These are phyloP conservation scores for Gossypium mustelinum DNA, from an alignment of 345 rosid species.

Conservation along the genomic window DNA sequence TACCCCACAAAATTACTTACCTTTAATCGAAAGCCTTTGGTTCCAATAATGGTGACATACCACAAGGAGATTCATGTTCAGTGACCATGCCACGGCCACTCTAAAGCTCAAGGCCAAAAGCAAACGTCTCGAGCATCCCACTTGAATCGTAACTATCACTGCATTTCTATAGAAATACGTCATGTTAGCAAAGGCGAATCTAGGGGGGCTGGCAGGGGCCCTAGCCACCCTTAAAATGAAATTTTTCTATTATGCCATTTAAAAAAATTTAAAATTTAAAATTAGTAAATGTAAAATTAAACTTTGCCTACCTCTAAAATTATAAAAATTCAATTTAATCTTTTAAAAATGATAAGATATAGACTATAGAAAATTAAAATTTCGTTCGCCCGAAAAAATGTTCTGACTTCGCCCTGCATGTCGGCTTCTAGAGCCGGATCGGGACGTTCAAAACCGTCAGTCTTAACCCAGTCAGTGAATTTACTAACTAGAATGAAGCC, in stretches of 20 bases:
- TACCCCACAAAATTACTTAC: neutral
- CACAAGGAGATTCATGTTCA: neutral
- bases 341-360: too few species aligned
- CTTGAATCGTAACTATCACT: neutral
- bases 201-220: too few species aligned
- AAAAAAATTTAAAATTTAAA: too few species aligned
- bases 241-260: fast-evolving
- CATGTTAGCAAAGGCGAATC: neutral
- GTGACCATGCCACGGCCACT: neutral
- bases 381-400: too few species aligned
- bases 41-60: neutral
- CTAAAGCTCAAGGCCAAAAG: neutral
- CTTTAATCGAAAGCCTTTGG: neutral
- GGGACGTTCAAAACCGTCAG: neutral
- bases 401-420: too few species aligned
- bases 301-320: fast-evolving
- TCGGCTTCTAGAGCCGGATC: neutral
- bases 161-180: neutral
- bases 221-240: too few species aligned
- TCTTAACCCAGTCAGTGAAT: neutral
- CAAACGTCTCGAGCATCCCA: neutral
- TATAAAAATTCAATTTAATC: too few species aligned
- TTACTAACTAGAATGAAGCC: neutral
- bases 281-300: too few species aligned
- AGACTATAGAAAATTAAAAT: too few species aligned